These are phyloP conservation scores for Xylaria digitata DNA, from an alignment of 2,329 filamentous ascomycete species.

Conservation along the genomic window DNA sequence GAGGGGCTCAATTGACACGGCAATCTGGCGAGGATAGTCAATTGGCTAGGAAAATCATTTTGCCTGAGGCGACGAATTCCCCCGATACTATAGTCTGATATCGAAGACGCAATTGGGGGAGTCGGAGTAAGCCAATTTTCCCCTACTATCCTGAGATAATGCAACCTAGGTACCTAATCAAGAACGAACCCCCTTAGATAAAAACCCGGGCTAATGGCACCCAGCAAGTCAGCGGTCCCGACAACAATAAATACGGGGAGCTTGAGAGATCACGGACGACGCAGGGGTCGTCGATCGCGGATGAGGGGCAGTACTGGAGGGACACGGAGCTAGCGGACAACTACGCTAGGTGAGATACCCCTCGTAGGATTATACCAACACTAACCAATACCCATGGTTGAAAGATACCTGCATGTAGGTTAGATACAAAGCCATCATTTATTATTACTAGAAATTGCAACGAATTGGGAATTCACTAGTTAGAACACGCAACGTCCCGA, in stretches of 20 bases:
- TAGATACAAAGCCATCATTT: no score
- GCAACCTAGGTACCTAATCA: neutral
- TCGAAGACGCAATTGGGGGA: neutral
- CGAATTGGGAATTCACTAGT: no score
- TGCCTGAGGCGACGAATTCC: slow-evolving; percentile 34
- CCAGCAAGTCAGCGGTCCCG: neutral
- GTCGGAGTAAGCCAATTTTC: slow-evolving; percentile 8
- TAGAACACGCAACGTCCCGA: no score
- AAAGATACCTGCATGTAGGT: no score
- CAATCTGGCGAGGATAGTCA: slow-evolving; percentile 36
- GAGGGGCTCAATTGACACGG: slow-evolving; percentile 43
- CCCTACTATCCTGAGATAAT: neutral
- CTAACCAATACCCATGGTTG: no score
- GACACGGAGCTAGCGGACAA: no score
- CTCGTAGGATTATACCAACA: no score
- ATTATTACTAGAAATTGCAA: no score
- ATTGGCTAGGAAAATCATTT: slow-evolving; percentile 45
- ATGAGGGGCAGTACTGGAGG: neutral
- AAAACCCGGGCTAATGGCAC: neutral
- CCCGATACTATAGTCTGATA: neutral
- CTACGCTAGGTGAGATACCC: no score
- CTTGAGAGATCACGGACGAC: neutral
- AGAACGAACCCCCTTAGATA: neutral
- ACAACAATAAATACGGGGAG: neutral
- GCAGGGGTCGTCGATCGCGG: neutral